Evolutionary conservation across 495 filamentous ascomycete species (phyloP).

Genomic region (Penicillium pancosmium): DNA sequence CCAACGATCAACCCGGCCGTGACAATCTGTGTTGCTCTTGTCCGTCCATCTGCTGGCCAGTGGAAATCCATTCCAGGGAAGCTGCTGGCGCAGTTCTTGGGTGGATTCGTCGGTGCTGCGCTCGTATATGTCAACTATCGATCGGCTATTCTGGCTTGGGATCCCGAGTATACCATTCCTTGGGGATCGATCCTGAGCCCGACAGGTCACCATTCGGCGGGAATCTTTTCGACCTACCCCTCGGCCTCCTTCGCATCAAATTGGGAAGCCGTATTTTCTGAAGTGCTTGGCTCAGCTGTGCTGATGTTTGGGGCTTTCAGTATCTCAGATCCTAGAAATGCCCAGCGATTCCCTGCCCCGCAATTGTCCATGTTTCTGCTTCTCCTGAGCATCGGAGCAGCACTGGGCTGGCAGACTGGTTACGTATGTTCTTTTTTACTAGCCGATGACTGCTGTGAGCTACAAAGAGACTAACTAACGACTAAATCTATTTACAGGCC

Average conservation of each 20-base stretch:
- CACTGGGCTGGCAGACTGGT: slow-evolving; percentile 41
- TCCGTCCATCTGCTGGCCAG: slow-evolving; percentile 33
- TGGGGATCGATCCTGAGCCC: slow-evolving; percentile 41
- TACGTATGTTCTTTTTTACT: slow-evolving; percentile 30
- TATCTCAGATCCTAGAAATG: slow-evolving; percentile 33
- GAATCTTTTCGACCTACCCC: slow-evolving; percentile 40
- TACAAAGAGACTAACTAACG: not conserved
- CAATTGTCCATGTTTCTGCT: slow-evolving; percentile 37
- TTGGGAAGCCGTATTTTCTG: slow-evolving; percentile 40
- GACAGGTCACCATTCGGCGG: slow-evolving; percentile 36
- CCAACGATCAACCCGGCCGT: slow-evolving; percentile 38
- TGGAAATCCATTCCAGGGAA: slow-evolving; percentile 36
- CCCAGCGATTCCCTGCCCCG: slow-evolving; percentile 29
- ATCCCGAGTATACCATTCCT: slow-evolving; percentile 43
- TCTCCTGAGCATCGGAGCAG: slow-evolving; percentile 35
- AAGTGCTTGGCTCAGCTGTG: slow-evolving; percentile 35
- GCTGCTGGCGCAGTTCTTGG: slow-evolving; percentile 35
- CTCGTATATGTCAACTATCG: slow-evolving; percentile 42
- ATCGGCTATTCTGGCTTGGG: slow-evolving; percentile 38
- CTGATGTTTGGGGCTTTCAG: slow-evolving; percentile 37
- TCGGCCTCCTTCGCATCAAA: slow-evolving; percentile 30
- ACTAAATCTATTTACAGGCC: slow-evolving; percentile 23
- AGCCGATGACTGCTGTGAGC: not conserved
- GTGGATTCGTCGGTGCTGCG: slow-evolving; percentile 38
- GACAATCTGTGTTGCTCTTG: slow-evolving; percentile 31